Base-by-base conservation (phyloP, 306 rosid genomes). In the Pyrus pyrifolia region DNA sequence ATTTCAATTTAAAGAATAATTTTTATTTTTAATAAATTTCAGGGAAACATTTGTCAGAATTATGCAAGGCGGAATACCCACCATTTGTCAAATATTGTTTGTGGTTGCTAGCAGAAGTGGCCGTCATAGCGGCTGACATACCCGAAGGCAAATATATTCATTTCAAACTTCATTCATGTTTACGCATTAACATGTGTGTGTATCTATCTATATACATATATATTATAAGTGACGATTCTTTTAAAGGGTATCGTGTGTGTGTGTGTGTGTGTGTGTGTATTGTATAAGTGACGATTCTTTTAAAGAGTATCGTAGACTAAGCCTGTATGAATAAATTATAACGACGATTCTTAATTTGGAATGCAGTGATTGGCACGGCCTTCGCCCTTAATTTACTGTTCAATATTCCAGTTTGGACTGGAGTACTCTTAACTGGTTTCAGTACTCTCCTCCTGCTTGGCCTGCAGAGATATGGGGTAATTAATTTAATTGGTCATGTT, bases 121-220 rank as follows among this genome's bases (percentile, higher is more conserved):
- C 97, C 21, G 96, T 93, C 76, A 92, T 92, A 79, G 96, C 95
- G 6, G 97, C 97, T 6, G 98, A 94, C 71, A 94, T 94, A 78
- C 96, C 98, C 11, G 98, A 94, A 90, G 97, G 97, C 72, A 65
- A 49, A 33, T 12, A 68, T 68, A 44, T 68, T 68, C 57, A 45
- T 11, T 44, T 68, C 40, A 23, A 44, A 27, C 21, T 66, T 22
- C 7, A 11, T 23, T 1, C 1, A 38, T 29, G 18, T 4, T 40
- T 5, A 15, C 5, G 55, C 8, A 49, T 49, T 49, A 49, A 49
- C 40, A 35, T 49, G 53, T 49, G 53, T 49, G 53, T 49, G 53
- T 49, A 49, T 5, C 55, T 15, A 17, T 33, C 38, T 49, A 49
- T 15, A 15, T 49, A 49, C 10, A 15, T 49, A 15, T 49, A 15